These are phyloP conservation scores for Claviceps fusiformis DNA, from an alignment of 2,329 filamentous ascomycete genomes.

Conservation along the genomic window DNA sequence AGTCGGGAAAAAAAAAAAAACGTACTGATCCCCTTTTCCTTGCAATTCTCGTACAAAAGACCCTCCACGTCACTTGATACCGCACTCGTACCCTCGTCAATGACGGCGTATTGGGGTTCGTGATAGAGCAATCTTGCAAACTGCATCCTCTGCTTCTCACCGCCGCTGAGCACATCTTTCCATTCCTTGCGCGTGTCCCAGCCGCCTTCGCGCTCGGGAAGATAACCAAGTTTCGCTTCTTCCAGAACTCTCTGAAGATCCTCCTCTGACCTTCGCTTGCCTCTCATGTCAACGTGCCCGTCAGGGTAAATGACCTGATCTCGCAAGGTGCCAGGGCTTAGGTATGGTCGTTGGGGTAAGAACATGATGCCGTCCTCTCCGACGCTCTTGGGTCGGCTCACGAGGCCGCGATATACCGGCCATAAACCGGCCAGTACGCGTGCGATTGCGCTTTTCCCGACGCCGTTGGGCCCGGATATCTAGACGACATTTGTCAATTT, in stretches of 20 bases:
- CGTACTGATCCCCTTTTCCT: slow-evolving; percentile 85
- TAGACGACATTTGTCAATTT: slow-evolving; percentile 14
- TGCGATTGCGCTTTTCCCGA: slow-evolving; percentile 80
- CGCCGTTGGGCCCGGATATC: slow-evolving; percentile 89
- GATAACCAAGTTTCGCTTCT: slow-evolving; percentile 73
- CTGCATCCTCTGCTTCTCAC: slow-evolving; percentile 92
- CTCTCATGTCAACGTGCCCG: slow-evolving; percentile 84
- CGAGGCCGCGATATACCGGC: slow-evolving; percentile 88
- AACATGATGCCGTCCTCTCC: slow-evolving; percentile 97
- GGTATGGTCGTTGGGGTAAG: slow-evolving; percentile 82
- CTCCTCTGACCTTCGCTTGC: slow-evolving; percentile 61
- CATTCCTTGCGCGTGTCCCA: slow-evolving; percentile 97
- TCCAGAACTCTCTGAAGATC: slow-evolving; percentile 70
- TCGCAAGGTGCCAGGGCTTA: slow-evolving; percentile 80
- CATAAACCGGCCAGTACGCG: slow-evolving; percentile 84
- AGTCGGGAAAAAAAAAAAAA: slow-evolving; percentile 12
- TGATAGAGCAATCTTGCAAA: slow-evolving; percentile 88
- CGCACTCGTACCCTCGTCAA: slow-evolving; percentile 91
- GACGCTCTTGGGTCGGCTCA: slow-evolving; percentile 67
- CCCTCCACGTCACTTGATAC: slow-evolving; percentile 93
- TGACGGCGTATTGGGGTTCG: slow-evolving; percentile 83
- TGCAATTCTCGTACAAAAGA: slow-evolving; percentile 80
- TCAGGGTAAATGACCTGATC: slow-evolving; percentile 98
- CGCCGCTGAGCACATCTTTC: slow-evolving; percentile 95
- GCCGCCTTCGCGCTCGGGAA: slow-evolving; percentile 82